Percentiles rank a stretch among this genome's conserved stretches.
Conservation (phyloP, 371 early-diverging fungal genomes). For the Mortierella sp. region DNA sequence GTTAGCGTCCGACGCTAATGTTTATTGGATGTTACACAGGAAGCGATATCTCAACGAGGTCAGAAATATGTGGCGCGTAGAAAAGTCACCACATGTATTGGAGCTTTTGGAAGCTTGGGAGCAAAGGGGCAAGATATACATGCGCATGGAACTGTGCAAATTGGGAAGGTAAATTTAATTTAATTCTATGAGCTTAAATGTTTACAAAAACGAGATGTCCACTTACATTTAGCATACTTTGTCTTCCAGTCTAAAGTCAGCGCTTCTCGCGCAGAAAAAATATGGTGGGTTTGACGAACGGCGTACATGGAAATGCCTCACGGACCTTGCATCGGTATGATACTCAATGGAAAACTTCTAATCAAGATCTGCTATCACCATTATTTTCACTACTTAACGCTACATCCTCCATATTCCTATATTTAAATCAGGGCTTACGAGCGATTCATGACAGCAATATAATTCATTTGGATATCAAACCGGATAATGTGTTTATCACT, state of each 20-base stretch:
- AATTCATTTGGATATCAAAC: conserved; percentile 92
- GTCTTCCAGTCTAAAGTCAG: conserved; percentile 50
- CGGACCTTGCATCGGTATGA: conserved; percentile 75
- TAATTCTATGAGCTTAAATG: conserved; percentile 31
- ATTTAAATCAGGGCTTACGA: conserved; percentile 67
- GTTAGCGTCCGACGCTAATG: background rate
- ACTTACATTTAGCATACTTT: background rate
- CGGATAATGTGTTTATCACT: conserved; percentile 86
- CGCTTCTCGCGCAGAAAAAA: conserved; percentile 53
- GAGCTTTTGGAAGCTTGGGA: conserved; percentile 90
- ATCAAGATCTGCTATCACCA: background rate
- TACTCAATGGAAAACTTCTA: background rate
- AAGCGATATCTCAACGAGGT: conserved; percentile 85
- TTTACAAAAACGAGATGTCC: background rate
- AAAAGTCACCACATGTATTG: conserved; percentile 72
- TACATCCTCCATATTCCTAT: background rate
- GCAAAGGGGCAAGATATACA: conserved; percentile 86
- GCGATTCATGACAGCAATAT: conserved; percentile 80
- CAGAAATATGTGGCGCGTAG: conserved; percentile 77
- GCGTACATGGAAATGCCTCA: conserved; percentile 82
- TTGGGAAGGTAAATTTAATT: conserved; percentile 72
- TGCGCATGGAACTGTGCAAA: conserved; percentile 91
- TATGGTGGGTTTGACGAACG: conserved; percentile 69
- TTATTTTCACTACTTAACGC: background rate
- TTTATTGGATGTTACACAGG: conserved; percentile 19